Evolutionary conservation across 192 early-diverging fungal genomes (phyloP), one percentile per base, ranked within the genome.

Genomic region (Chytriomyces hyalinus): DNA sequence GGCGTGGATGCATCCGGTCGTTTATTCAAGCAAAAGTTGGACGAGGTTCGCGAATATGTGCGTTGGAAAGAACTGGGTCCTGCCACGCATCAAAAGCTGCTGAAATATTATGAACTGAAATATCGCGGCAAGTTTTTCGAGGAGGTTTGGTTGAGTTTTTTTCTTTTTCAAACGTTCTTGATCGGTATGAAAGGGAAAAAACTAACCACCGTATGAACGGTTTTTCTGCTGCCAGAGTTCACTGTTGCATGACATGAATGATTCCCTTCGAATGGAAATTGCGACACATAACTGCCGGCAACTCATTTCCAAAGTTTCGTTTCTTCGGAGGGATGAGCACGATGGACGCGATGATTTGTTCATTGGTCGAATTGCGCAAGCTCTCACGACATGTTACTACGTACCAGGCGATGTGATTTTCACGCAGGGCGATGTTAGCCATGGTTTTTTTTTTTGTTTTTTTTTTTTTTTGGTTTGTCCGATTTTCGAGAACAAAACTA

Each of bases 281-380:
- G 76, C 82, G 5, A 65, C 81, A 49, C 81, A 83, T 74, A 85
- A 88, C 50, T 88, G 87, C 70, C 48, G 75, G 20, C 80, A 84
- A 10, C 68, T 88, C 46, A 83, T 88, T 49, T 61, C 61, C 10
- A 85, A 88, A 60, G 83, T 85, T 15, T 82, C 80, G 49, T 88
- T 88, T 69, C 67, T 88, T 48, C 63, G 63, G n/a, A 70, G 83
- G 6, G 75, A 75, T 13, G 67, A 75, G 24, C 53, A 73, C 13
- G 85, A 86, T 49, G 85, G 85, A 44, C 77, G 82, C 10, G 87
- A 88, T 59, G 77, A 79, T 47, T 10, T 76, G 36, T 88, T 88
- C 64, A 28, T 84, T 20, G 80, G 84, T 20, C 74, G 78, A 9
- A 81, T 88, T 28, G 84, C 83, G 3, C 71, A 28, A 36, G 80